Conservation (phyloP, 495 filamentous ascomycete species). For the Jackrogersella multiformis region DNA sequence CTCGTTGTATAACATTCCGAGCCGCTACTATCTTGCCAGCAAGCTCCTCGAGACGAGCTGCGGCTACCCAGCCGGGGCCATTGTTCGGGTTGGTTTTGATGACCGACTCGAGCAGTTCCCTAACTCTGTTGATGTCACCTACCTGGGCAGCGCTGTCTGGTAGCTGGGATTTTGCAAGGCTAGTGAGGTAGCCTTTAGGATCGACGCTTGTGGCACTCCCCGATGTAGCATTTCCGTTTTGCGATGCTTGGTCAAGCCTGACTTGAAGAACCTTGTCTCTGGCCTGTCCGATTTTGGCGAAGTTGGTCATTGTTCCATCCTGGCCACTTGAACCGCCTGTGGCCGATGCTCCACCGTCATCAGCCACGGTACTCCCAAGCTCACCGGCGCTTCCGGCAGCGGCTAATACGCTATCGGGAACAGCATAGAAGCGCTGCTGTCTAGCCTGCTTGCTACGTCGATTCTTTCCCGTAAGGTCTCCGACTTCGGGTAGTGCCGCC, state of each 20-base stretch:
- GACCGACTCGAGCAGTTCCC: constrained; percentile 90
- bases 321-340: constrained; percentile 58
- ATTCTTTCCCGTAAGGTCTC: constrained; percentile 94
- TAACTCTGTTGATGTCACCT: constrained; percentile 94
- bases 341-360: constrained; percentile 70
- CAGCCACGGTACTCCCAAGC: constrained; percentile 83
- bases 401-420: constrained; percentile 95
- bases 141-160: constrained; percentile 83
- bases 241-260: constrained; percentile 86
- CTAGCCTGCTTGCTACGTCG: constrained; percentile 82
- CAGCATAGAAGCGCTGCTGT: constrained; percentile 90
- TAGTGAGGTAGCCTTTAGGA: constrained; percentile 94
- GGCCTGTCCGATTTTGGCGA: constrained; percentile 96
- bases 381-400: constrained; percentile 81
- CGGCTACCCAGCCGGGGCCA: constrained; percentile 95
- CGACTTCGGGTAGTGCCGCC: constrained; percentile 94
- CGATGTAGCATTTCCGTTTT: constrained; percentile 70
- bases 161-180: constrained; percentile 78
- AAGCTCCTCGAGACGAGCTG: constrained; percentile 89
- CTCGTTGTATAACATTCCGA: constrained; percentile 81
- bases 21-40: constrained; percentile 91
- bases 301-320: constrained; percentile 95
- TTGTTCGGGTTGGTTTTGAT: constrained; percentile 96
- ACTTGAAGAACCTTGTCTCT: constrained; percentile 94
- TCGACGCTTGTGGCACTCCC: constrained; percentile 94